Percentiles rank a stretch among this genome's conserved stretches.
phyloP scores from a whole-genome alignment of 2,329 filamentous ascomycete genomes.

The Didymella exigua region DNA sequence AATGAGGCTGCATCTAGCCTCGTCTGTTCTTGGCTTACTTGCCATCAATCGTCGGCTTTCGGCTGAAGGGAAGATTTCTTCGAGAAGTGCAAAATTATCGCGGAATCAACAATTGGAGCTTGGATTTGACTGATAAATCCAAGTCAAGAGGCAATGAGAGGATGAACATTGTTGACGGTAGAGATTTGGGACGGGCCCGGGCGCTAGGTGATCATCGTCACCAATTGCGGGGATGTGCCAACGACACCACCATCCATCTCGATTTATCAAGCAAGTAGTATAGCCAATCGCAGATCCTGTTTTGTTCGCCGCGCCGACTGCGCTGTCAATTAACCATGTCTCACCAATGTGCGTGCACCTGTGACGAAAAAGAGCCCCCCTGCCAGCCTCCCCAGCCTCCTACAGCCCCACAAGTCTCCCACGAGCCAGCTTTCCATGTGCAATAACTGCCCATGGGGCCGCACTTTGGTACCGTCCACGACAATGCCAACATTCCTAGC shows the following conservation, averaged over 20 bases:
- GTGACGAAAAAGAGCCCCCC: constrained; percentile 28
- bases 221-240: constrained; percentile 9
- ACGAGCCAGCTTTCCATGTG: constrained; percentile 25
- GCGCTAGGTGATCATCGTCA: constrained; percentile 16
- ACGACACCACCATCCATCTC: constrained; percentile 8
- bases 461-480: constrained; percentile 12
- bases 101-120: not conserved
- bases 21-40: too few species aligned
- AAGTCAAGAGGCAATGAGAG: not conserved
- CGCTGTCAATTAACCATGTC: constrained; percentile 19
- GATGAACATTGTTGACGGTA: not conserved
- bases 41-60: too few species aligned
- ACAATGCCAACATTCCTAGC: constrained; percentile 38
- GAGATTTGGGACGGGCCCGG: constrained; percentile 2
- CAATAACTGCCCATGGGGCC: constrained; percentile 12
- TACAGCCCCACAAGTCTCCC: constrained; percentile 5
- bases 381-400: constrained; percentile 41
- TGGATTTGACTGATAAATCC: not conserved
- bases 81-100: not conserved
- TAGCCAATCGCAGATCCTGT: constrained; percentile 16
- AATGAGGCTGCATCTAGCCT: not conserved
- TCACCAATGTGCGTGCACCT: constrained; percentile 30
- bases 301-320: constrained; percentile 6
- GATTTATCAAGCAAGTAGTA: not conserved
- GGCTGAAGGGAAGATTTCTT: not conserved